Conservation (phyloP, 2,329 filamentous ascomycete genomes). For the Hypoxylon sp. region DNA sequence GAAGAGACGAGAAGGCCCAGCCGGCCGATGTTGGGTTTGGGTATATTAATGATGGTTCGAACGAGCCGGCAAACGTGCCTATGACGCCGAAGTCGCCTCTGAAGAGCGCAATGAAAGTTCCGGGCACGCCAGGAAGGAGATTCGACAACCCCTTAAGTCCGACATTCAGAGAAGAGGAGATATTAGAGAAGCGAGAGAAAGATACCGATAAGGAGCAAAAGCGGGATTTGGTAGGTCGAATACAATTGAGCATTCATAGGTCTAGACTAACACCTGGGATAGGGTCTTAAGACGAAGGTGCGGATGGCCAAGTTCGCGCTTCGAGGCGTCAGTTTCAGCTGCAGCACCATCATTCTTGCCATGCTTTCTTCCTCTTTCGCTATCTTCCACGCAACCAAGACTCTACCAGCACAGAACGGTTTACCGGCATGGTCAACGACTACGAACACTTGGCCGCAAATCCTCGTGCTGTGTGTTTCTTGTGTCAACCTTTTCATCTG, state of each 20-base stretch:
- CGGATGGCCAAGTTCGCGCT: slow-evolving; percentile 94
- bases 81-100: slow-evolving; percentile 82
- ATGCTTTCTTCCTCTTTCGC: slow-evolving; percentile 90
- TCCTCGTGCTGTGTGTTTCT: slow-evolving; percentile 82
- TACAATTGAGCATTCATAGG: slow-evolving; percentile 15
- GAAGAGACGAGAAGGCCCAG: slow-evolving; percentile 70
- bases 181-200: slow-evolving; percentile 86
- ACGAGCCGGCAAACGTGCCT: slow-evolving; percentile 71
- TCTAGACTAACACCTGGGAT: slow-evolving; percentile 56
- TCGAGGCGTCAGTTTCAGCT: slow-evolving; percentile 96
- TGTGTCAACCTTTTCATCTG: slow-evolving; percentile 85
- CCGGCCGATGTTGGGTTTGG: slow-evolving; percentile 93
- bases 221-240: slow-evolving; percentile 81
- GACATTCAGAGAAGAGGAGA: slow-evolving; percentile 89
- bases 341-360: slow-evolving; percentile 91
- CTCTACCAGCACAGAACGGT: slow-evolving; percentile 79
- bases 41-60: slow-evolving; percentile 76
- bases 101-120: slow-evolving; percentile 90
- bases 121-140: slow-evolving; percentile 81
- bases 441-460: slow-evolving; percentile 91
- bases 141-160: slow-evolving; percentile 86
- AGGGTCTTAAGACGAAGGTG: slow-evolving; percentile 94
- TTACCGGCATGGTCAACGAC: slow-evolving; percentile 86
- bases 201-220: slow-evolving; percentile 88
- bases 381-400: slow-evolving; percentile 91